Conservation (phyloP, 192 early-diverging fungal genomes). For the Coemansia sp. region DNA sequence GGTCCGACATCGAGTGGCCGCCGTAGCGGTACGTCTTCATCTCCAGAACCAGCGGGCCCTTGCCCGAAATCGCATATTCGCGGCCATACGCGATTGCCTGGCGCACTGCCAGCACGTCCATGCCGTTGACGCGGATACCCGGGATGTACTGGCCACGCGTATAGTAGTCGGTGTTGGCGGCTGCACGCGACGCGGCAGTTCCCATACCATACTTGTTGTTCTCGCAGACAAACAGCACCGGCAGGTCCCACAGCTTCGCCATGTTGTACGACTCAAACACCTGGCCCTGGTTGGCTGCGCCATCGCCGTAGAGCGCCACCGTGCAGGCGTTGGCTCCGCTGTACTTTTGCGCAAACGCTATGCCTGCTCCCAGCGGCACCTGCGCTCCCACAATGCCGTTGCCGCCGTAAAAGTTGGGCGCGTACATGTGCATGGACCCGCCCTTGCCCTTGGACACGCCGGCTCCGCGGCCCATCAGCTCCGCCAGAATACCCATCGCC, state of each 20-base stretch:
- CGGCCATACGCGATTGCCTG: conserved; percentile 83
- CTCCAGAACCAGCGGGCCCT: conserved; percentile 93
- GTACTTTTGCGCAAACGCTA: conserved; percentile 96
- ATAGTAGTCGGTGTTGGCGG: conserved; percentile 91
- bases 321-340: conserved; percentile 71
- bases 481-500: conserved; percentile 65
- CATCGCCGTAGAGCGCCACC: conserved; percentile 94
- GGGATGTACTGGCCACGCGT: conserved; percentile 96
- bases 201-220: conserved; percentile 99
- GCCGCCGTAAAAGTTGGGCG: conserved; percentile 92
- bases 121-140: conserved; percentile 86
- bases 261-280: conserved; percentile 99
- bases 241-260: conserved; percentile 96
- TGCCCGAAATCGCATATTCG: conserved; percentile 74
- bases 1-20: conserved; percentile 99
- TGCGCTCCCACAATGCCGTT: conserved; percentile 99
- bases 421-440: conserved; percentile 99
- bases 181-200: conserved; percentile 84
- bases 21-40: conserved; percentile 98
- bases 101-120: conserved; percentile 92
- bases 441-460: conserved; percentile 95
- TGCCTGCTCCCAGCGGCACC: conserved; percentile 78
- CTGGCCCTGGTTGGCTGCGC: conserved; percentile 97
- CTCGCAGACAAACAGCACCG: conserved; percentile 93
- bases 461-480: conserved; percentile 77